Evolutionary conservation across 345 rosid genomes (phyloP).

Genomic region (Moricandia arvensis): DNA sequence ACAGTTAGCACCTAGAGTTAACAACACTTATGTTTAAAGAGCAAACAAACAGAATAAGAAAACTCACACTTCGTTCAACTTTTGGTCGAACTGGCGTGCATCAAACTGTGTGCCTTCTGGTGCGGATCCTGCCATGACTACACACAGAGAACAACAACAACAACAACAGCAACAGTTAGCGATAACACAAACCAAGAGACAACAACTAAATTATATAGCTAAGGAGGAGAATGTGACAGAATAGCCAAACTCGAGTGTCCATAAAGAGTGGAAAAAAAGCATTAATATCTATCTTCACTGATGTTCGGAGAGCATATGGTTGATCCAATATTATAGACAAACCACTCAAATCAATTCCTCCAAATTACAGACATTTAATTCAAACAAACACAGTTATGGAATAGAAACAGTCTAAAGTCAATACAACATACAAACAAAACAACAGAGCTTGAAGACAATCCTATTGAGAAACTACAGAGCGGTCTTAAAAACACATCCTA

Average conservation of each 20-base stretch:
- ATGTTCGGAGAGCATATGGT: not conserved
- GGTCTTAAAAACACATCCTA: not conserved
- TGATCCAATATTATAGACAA: not conserved
- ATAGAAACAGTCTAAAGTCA: too few species aligned
- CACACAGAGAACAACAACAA: not conserved
- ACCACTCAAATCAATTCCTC: not conserved
- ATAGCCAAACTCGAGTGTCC: not conserved
- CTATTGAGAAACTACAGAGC: not conserved
- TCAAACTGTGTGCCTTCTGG: slow-evolving; percentile 1
- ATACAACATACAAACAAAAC: too few species aligned
- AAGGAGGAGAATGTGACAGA: not conserved
- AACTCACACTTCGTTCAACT: not conserved
- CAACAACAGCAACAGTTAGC: not conserved
- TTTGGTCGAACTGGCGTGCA: not conserved
- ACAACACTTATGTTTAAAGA: too few species aligned
- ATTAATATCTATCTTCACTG: not conserved
- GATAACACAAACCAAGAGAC: not conserved
- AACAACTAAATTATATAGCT: not conserved
- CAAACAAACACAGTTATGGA: too few species aligned
- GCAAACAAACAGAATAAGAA: not conserved
- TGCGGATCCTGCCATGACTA: not conserved
- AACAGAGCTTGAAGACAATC: not conserved
- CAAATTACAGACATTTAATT: not conserved
- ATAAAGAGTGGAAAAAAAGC: not conserved
- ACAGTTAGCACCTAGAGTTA: not conserved